Conservation (phyloP, 2,329 filamentous ascomycete species). For the Tolypocladium album region DNA sequence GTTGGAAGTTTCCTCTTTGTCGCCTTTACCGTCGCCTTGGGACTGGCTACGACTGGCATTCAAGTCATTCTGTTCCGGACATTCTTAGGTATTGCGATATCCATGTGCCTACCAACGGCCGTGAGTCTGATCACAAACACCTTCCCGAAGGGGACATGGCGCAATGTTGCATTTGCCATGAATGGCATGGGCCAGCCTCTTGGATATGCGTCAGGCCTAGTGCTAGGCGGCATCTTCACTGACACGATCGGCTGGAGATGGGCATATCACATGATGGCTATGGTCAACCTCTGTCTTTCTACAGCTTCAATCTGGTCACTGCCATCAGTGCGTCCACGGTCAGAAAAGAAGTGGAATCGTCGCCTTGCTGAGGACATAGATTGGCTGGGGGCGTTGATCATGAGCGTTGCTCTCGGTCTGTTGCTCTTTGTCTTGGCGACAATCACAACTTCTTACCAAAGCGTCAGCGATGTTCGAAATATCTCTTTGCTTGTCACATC, state of each 20-base stretch:
- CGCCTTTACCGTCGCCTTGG: slow-evolving; percentile 21
- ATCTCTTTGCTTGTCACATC: slow-evolving; percentile 33
- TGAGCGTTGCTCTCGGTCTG: slow-evolving; percentile 33
- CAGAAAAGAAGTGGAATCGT: slow-evolving; percentile 14
- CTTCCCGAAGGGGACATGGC: slow-evolving; percentile 21
- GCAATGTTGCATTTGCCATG: slow-evolving; percentile 31
- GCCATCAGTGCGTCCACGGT: slow-evolving; percentile 12
- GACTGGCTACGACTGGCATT: slow-evolving; percentile 19
- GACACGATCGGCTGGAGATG: slow-evolving; percentile 37
- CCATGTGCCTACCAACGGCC: slow-evolving; percentile 25
- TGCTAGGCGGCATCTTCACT: slow-evolving; percentile 37
- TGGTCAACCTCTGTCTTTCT: slow-evolving; percentile 25
- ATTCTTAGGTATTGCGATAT: slow-evolving; percentile 21
- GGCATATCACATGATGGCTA: slow-evolving; percentile 28
- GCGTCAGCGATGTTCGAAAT: slow-evolving; percentile 28
- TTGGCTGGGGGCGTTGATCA: slow-evolving; percentile 38
- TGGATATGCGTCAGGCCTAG: slow-evolving; percentile 36
- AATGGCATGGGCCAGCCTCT: slow-evolving; percentile 33
- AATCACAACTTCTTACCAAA: slow-evolving; percentile 25
- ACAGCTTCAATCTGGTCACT: slow-evolving; percentile 24
- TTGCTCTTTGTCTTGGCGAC: slow-evolving; percentile 40
- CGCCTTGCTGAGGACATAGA: slow-evolving; percentile 32
- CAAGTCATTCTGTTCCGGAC: slow-evolving; percentile 27
- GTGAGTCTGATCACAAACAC: slow-evolving; percentile 26
- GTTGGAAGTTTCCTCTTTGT: slow-evolving; percentile 20